These are phyloP conservation scores for Pseudonectria foliicola DNA, from an alignment of 2,329 filamentous ascomycete species.

Conservation along the genomic window DNA sequence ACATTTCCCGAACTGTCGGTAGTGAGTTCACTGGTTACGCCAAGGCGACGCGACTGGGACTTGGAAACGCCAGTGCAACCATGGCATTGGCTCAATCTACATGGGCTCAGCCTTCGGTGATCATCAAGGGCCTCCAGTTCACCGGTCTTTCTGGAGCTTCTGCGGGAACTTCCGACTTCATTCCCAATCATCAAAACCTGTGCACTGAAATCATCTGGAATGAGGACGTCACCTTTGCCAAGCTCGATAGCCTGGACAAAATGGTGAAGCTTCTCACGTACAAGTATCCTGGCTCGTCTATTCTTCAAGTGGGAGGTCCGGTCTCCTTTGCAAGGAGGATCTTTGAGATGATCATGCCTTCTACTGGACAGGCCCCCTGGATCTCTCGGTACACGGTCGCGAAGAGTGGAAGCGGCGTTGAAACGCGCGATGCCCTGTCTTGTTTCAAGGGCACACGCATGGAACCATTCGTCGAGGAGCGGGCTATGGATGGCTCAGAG, in stretches of 20 bases:
- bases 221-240: conserved; percentile 26
- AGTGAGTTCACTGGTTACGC: conserved; percentile 35
- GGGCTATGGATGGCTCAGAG: conserved; percentile 13
- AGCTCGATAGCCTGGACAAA: conserved; percentile 13
- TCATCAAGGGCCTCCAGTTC: conserved; percentile 39
- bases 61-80: conserved; percentile 34
- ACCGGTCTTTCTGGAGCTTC: conserved; percentile 26
- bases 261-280: conserved; percentile 30
- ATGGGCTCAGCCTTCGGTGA: conserved; percentile 28
- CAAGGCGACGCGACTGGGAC: conserved; percentile 27
- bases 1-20: conserved; percentile 25
- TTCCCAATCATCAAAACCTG: conserved; percentile 42
- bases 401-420: conserved; percentile 5
- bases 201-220: conserved; percentile 44
- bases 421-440: conserved; percentile 2
- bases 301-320: conserved; percentile 33
- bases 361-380: conserved; percentile 20
- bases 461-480: conserved; percentile 23
- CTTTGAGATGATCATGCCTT: conserved; percentile 20
- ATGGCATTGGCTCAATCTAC: conserved; percentile 35
- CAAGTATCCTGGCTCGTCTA: conserved; percentile 30
- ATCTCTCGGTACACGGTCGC: conserved; percentile 29
- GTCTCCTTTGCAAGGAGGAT: conserved; percentile 12
- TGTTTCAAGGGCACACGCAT: conserved; percentile 9
- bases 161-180: conserved; percentile 27